These are phyloP conservation scores for Diddensiella santjacobensis DNA, from an alignment of 805 yeast genomes.

Conservation along the genomic window DNA sequence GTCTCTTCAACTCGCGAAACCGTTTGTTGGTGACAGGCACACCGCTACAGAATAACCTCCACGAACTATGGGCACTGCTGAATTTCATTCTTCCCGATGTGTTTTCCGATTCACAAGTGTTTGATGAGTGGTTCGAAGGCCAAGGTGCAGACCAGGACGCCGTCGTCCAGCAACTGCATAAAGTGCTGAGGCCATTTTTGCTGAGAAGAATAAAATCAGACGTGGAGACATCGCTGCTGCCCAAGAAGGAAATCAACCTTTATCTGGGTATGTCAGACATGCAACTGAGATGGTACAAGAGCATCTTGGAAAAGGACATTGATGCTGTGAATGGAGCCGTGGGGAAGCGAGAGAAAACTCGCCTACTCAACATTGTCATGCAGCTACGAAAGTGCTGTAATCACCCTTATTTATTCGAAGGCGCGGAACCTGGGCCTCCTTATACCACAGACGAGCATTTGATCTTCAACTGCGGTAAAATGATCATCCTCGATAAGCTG, in stretches of 20 bases:
- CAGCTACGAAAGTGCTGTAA: slow-evolving; percentile 94
- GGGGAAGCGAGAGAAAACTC: slow-evolving; percentile 91
- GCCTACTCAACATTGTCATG: slow-evolving; percentile 91
- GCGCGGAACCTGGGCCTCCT: slow-evolving; percentile 99
- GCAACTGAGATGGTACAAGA: slow-evolving; percentile 92
- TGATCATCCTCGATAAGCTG: slow-evolving; percentile 82
- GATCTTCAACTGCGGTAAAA: slow-evolving; percentile 84
- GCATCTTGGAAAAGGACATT: slow-evolving; percentile 83
- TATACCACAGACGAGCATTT: slow-evolving; percentile 93
- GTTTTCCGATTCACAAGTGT: slow-evolving; percentile 83
- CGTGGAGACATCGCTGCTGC: slow-evolving; percentile 85
- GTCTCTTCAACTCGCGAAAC: slow-evolving; percentile 80
- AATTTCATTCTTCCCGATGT: slow-evolving; percentile 92
- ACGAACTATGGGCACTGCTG: slow-evolving; percentile 92
- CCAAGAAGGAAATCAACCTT: slow-evolving; percentile 84
- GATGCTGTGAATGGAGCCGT: slow-evolving; percentile 95
- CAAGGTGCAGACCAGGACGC: slow-evolving; percentile 59
- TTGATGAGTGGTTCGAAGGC: slow-evolving; percentile 87
- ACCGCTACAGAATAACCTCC: slow-evolving; percentile 90
- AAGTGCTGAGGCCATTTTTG: slow-evolving; percentile 81
- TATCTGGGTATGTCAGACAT: slow-evolving; percentile 94
- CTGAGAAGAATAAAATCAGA: slow-evolving; percentile 88
- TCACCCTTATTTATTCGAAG: slow-evolving; percentile 95
- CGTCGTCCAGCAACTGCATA: slow-evolving; percentile 84
- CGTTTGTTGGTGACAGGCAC: slow-evolving; percentile 91